A percentile compares a stretch with the other conserved stretches of the same genome.
Evolutionary conservation across 345 rosid genomes (phyloP).

Genomic region (Murraya paniculata): DNA sequence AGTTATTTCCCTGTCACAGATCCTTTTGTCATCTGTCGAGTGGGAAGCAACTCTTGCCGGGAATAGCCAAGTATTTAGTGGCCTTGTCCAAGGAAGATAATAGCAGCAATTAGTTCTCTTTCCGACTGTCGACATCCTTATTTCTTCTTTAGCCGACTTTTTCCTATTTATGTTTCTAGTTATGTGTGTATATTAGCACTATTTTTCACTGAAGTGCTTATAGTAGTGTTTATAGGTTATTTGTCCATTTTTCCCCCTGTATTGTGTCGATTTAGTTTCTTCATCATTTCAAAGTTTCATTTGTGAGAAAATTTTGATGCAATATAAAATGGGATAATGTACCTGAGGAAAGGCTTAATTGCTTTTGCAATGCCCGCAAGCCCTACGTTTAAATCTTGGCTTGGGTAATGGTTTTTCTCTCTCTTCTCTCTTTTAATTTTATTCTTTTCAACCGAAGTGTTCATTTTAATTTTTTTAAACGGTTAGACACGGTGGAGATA

Average conservation of each 20-base stretch:
- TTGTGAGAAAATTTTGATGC: slow-evolving; percentile 20
- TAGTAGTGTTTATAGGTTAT: slow-evolving; percentile 5
- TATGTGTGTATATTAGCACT: slow-evolving; percentile 7
- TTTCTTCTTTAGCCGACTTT: neutral
- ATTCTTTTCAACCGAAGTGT: neutral
- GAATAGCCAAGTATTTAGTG: slow-evolving; percentile 94
- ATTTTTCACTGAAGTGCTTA: neutral
- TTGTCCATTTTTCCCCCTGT: neutral
- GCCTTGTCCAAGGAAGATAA: slow-evolving; percentile 95
- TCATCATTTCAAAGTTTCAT: neutral
- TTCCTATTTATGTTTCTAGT: neutral
- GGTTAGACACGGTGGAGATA: too few species aligned
- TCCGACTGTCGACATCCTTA: neutral
- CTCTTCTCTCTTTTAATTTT: neutral
- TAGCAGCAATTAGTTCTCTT: neutral
- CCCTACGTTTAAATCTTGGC: neutral
- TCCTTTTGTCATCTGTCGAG: slow-evolving; percentile 83
- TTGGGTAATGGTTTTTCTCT: neutral
- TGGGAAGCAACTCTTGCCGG: slow-evolving; percentile 99
- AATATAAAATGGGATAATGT: neutral
- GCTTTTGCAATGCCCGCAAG: neutral
- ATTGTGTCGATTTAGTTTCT: neutral
- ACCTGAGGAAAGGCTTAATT: slow-evolving; percentile 5
- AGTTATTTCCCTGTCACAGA: slow-evolving; percentile 84
- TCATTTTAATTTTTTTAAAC: too few species aligned